Conservation (phyloP, 495 filamentous ascomycete genomes). For the Parathielavia hyrcaniae region DNA sequence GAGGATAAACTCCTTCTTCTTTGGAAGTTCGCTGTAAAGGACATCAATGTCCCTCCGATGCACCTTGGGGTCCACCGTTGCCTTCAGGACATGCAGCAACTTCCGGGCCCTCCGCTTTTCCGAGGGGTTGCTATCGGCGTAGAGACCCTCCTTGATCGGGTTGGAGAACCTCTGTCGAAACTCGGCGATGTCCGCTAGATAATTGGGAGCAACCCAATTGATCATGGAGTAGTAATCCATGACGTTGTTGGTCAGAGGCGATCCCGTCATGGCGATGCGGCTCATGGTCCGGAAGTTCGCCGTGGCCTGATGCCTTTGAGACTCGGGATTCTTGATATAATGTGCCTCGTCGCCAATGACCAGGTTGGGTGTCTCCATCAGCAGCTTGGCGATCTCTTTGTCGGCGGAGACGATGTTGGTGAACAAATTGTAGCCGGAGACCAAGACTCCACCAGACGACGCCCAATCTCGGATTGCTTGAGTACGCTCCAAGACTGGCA, state of each 20-base stretch:
- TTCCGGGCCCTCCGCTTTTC: conserved; percentile 55
- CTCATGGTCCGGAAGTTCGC: conserved; percentile 56
- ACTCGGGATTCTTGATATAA: conserved; percentile 57
- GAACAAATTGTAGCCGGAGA: conserved; percentile 70
- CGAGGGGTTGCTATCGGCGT: conserved; percentile 49
- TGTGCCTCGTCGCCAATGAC: conserved; percentile 91
- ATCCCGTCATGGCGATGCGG: conserved; percentile 83
- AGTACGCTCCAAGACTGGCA: conserved; percentile 33
- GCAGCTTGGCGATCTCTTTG: conserved; percentile 32
- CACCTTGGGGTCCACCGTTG: conserved; percentile 71
- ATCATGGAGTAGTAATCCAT: conserved; percentile 80
- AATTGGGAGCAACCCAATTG: conserved; percentile 78
- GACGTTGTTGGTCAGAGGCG: conserved; percentile 77
- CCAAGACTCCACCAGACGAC: conserved; percentile 59
- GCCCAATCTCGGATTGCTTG: conserved; percentile 53
- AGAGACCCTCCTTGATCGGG: conserved; percentile 68
- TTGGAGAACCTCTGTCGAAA: conserved; percentile 63
- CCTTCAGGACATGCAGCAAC: conserved; percentile 63
- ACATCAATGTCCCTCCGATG: conserved; percentile 64
- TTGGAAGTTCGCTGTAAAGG: conserved; percentile 56
- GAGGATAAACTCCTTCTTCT: conserved; percentile 77
- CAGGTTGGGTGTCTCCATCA: conserved; percentile 60
- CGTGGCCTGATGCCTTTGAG: conserved; percentile 49
- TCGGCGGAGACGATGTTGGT: conserved; percentile 30
- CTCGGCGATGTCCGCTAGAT: conserved; percentile 57